phyloP scores from a whole-genome alignment of 371 early-diverging fungal species.

The Syncephalastrum contaminatum region DNA sequence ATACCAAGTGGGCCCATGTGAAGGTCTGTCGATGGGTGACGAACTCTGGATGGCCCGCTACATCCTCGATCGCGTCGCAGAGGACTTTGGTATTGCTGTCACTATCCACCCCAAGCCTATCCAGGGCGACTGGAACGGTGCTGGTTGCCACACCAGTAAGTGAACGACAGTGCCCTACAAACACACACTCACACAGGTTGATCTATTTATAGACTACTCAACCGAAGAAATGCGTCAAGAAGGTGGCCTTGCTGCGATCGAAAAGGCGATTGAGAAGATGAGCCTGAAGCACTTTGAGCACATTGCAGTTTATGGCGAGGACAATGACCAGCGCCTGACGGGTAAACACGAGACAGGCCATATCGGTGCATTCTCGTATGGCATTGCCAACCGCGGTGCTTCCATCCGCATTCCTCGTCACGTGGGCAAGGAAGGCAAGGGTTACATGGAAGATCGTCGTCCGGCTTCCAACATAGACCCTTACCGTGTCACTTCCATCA shows the following conservation, averaged over 20 bases:
- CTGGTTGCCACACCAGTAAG: slow-evolving; percentile 45
- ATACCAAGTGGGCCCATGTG: slow-evolving; percentile 62
- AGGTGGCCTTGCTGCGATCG: slow-evolving; percentile 56
- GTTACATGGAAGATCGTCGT: slow-evolving; percentile 62
- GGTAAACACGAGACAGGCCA: slow-evolving; percentile 62
- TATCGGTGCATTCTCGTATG: slow-evolving; percentile 55
- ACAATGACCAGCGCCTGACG: slow-evolving; percentile 60
- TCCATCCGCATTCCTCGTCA: slow-evolving; percentile 67
- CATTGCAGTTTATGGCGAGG: slow-evolving; percentile 65
- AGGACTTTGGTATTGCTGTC: slow-evolving; percentile 60
- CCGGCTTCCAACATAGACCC: slow-evolving; percentile 70
- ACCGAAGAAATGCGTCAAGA: slow-evolving; percentile 60
- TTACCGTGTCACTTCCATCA: slow-evolving; percentile 58
- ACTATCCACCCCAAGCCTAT: slow-evolving; percentile 55
- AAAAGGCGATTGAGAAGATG: slow-evolving; percentile 57
- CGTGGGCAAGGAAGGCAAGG: slow-evolving; percentile 57
- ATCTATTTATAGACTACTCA: slow-evolving; percentile 42
- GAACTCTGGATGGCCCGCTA: slow-evolving; percentile 60
- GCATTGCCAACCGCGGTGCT: slow-evolving; percentile 64
- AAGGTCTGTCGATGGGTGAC: slow-evolving; percentile 57
- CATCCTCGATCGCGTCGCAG: slow-evolving; percentile 55
- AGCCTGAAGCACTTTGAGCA: slow-evolving; percentile 51
- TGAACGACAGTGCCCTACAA: slow-evolving; percentile 29
- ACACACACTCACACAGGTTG: slow-evolving; percentile 9
- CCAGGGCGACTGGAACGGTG: slow-evolving; percentile 56